phyloP scores from a whole-genome alignment of 2,329 filamentous ascomycete species.

The Alternaria consortialis region DNA sequence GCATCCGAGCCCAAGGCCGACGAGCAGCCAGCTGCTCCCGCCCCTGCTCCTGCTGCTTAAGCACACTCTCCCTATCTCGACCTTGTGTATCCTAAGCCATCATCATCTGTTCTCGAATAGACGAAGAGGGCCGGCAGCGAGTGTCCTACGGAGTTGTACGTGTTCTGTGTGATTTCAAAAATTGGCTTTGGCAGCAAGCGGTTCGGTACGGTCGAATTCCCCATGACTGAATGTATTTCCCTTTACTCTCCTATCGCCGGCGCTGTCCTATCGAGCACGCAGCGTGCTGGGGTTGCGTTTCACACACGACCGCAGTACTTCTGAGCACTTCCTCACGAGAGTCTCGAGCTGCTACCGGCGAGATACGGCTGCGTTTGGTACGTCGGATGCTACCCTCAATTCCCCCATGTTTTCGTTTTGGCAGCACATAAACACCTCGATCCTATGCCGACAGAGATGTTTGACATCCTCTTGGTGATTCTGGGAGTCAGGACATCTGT shows the following conservation, averaged over 20 bases:
- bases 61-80: slow-evolving; percentile 41
- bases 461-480: slow-evolving; percentile 32
- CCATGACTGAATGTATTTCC: slow-evolving; percentile 53
- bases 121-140: slow-evolving; percentile 48
- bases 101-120: slow-evolving; percentile 46
- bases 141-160: slow-evolving; percentile 51
- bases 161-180: slow-evolving; percentile 51
- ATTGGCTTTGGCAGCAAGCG: slow-evolving; percentile 53
- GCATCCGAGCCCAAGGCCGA: slow-evolving; percentile 44
- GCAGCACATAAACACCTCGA: slow-evolving; percentile 38
- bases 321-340: slow-evolving; percentile 38
- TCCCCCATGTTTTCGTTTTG: slow-evolving; percentile 45
- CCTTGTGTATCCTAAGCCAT: slow-evolving; percentile 46
- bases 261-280: slow-evolving; percentile 38
- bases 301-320: slow-evolving; percentile 25
- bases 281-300: slow-evolving; percentile 29
- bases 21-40: slow-evolving; percentile 42
- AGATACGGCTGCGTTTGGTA: slow-evolving; percentile 38
- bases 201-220: slow-evolving; percentile 50
- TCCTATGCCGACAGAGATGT: slow-evolving; percentile 35
- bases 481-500: slow-evolving; percentile 31
- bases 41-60: slow-evolving; percentile 47
- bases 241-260: slow-evolving; percentile 40
- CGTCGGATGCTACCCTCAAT: slow-evolving; percentile 47
- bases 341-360: slow-evolving; percentile 30